These are phyloP conservation scores for Sordaria brevicollis DNA, from an alignment of 495 filamentous ascomycete genomes.

Conservation along the genomic window DNA sequence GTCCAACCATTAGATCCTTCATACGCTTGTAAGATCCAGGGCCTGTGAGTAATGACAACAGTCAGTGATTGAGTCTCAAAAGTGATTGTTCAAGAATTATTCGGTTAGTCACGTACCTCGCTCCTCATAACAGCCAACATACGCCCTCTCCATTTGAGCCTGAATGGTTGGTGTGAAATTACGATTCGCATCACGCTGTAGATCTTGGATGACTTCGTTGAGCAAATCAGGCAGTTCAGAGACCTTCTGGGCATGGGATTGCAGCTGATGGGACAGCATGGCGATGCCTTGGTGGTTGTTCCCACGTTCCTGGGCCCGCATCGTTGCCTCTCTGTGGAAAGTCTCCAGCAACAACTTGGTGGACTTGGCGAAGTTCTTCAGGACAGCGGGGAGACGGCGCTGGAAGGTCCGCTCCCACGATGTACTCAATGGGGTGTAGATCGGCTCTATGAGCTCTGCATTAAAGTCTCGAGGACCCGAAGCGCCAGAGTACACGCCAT, in stretches of 20 bases:
- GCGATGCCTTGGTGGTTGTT: constrained; percentile 14
- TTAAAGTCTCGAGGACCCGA: constrained; percentile 40
- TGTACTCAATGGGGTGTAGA: not conserved
- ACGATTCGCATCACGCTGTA: constrained; percentile 48
- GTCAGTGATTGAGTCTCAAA: not conserved
- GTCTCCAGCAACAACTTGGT: constrained; percentile 11
- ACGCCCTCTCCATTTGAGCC: constrained; percentile 35
- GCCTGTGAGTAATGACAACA: constrained; percentile 8
- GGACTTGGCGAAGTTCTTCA: constrained; percentile 8
- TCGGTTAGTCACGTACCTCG: constrained; percentile 16
- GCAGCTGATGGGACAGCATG: constrained; percentile 30
- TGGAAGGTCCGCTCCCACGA: constrained; percentile 49
- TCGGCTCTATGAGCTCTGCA: constrained; percentile 35
- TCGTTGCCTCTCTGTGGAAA: constrained; percentile 29
- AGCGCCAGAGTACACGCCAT: constrained; percentile 24
- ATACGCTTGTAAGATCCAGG: constrained; percentile 44
- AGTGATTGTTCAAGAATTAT: constrained; percentile 3
- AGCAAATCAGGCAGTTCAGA: constrained; percentile 19
- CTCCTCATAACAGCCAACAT: constrained; percentile 38
- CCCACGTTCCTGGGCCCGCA: constrained; percentile 9
- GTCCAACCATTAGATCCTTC: constrained; percentile 42
- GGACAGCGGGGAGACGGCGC: constrained; percentile 11
- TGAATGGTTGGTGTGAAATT: constrained; percentile 44
- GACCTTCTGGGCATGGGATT: constrained; percentile 25
- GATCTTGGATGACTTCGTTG: constrained; percentile 24